These are phyloP conservation scores for Pugionium dolabratum DNA, from an alignment of 345 rosid genomes.

Conservation along the genomic window DNA sequence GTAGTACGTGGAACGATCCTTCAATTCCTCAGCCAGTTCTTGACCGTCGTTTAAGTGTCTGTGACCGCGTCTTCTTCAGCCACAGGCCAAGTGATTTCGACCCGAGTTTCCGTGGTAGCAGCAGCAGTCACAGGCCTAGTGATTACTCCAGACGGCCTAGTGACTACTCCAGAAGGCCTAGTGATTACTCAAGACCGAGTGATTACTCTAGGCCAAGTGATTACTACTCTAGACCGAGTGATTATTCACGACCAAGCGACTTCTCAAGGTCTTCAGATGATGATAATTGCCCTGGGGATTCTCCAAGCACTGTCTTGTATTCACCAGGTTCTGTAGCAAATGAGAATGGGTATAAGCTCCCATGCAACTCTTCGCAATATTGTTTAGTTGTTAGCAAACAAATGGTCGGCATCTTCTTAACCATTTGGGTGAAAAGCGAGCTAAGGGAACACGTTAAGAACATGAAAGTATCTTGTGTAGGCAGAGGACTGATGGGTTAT, in stretches of 20 bases:
- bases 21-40: constrained; percentile 75
- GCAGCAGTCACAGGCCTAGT: constrained; percentile 44
- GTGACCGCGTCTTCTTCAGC: constrained; percentile 88
- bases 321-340: constrained; percentile 68
- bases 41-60: constrained; percentile 88
- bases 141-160: constrained; percentile 72
- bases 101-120: constrained; percentile 51
- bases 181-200: constrained; percentile 66
- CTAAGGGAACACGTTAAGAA: constrained; percentile 81
- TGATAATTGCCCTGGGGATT: constrained; percentile 84
- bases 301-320: constrained; percentile 87
- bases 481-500: constrained; percentile 98
- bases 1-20: constrained; percentile 75
- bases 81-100: constrained; percentile 83
- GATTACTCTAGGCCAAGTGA: constrained; percentile 44
- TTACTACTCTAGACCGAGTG: constrained; percentile 78
- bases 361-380: constrained; percentile 74
- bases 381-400: constrained; percentile 91
- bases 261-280: constrained; percentile 95
- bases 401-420: constrained; percentile 95
- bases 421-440: constrained; percentile 92
- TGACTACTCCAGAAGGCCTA: constrained; percentile 77
- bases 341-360: constrained; percentile 69
- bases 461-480: constrained; percentile 97
- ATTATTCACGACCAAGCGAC: constrained; percentile 90